Conservation (phyloP, 2,329 filamentous ascomycete genomes). For the Penicillium thymicola region DNA sequence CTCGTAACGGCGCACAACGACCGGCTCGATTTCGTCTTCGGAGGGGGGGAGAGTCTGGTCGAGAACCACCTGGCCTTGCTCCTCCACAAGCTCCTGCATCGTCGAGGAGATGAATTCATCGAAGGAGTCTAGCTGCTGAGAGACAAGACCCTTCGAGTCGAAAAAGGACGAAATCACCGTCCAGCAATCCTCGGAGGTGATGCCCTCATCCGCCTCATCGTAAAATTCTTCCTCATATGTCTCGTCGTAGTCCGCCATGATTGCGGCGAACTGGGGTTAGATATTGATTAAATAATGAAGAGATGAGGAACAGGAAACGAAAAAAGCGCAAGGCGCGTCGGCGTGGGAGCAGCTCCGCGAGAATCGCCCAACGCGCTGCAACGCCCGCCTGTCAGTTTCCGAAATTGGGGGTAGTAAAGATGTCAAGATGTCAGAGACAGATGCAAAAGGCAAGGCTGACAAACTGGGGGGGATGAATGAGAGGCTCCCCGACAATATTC, state of each 20-base stretch:
- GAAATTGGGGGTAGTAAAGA: constrained; percentile 6
- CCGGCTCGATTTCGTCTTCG: constrained; percentile 67
- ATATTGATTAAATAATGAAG: constrained; percentile 7
- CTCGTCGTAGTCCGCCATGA: constrained; percentile 57
- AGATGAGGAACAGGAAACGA: background rate
- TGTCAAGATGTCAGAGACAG: constrained; percentile 13
- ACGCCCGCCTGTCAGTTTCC: constrained; percentile 20
- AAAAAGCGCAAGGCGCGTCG: constrained; percentile 23
- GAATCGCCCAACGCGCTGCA: constrained; percentile 24
- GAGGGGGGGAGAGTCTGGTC: constrained; percentile 83
- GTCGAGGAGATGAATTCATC: constrained; percentile 94
- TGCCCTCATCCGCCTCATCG: constrained; percentile 65
- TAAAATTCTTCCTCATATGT: constrained; percentile 69
- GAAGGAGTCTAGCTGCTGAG: constrained; percentile 97
- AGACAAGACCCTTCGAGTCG: constrained; percentile 90
- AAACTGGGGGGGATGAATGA: constrained; percentile 28
- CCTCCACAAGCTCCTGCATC: constrained; percentile 90
- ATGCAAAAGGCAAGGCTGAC: constrained; percentile 17
- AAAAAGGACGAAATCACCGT: constrained; percentile 97
- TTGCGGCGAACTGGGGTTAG: constrained; percentile 17
- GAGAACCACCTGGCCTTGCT: constrained; percentile 86
- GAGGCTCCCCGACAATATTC: constrained; percentile 24
- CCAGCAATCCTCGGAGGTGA: constrained; percentile 98
- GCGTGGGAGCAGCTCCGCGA: constrained; percentile 15
- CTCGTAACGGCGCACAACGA: constrained; percentile 87